Evolutionary conservation across 345 rosid genomes (phyloP).

Genomic region (Euphorbia lathyris): DNA sequence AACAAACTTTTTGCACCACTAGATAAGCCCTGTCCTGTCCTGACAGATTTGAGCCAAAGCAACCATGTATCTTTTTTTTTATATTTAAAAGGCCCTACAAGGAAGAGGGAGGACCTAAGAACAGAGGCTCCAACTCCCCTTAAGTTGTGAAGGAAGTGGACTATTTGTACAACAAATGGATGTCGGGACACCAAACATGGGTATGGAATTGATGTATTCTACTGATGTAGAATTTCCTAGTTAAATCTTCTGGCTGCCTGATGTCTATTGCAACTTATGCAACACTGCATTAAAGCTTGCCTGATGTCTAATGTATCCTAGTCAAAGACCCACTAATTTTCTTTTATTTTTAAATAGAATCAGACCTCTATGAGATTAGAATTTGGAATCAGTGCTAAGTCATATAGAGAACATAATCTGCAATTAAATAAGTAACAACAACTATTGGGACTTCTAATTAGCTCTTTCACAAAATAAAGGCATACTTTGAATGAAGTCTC

Average conservation of each 20-base stretch:
- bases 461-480: conserved; percentile 6
- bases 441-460: neutral
- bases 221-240: neutral
- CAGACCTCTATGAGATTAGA: neutral
- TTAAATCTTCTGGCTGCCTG: neutral
- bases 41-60: no score
- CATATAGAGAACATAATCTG: neutral
- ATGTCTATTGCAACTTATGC: no score
- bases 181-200: neutral
- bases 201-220: neutral
- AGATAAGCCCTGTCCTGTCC: no score
- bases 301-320: neutral
- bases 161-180: no score
- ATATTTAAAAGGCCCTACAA: no score
- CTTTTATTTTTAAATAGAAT: neutral
- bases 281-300: neutral
- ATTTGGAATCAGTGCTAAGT: neutral
- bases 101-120: neutral
- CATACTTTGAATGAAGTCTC: conserved; percentile 87
- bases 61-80: no score
- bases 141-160: neutral
- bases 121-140: neutral
- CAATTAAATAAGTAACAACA: neutral
- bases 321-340: neutral
- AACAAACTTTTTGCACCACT: no score